A percentile compares a stretch with the other conserved stretches of the same genome.
Evolutionary conservation across 1,139 yeast species (phyloP).

Genomic region (Meyerozyma athensensis): DNA sequence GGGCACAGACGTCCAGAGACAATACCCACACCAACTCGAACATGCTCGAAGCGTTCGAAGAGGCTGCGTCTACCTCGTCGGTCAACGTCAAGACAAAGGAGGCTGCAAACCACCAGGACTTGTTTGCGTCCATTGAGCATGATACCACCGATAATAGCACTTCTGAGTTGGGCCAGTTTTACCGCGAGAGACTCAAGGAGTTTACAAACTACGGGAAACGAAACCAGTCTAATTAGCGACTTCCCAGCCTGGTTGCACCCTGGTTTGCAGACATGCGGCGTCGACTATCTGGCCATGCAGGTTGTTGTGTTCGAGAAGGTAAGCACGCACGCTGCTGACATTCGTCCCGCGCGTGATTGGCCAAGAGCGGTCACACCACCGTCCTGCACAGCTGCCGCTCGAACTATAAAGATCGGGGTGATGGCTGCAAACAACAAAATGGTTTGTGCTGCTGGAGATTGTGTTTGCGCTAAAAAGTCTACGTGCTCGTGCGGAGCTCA

Average conservation of each 20-base stretch:
- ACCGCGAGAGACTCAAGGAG: background rate
- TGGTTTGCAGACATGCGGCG: too few species aligned
- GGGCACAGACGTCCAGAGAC: constrained; percentile 14
- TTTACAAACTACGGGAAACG: background rate
- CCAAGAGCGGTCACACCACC: background rate
- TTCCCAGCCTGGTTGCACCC: too few species aligned
- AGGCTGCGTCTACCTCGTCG: constrained; percentile 17
- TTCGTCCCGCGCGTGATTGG: constrained; percentile 1
- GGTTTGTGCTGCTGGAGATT: constrained; percentile 42
- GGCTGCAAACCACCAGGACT: constrained; percentile 9
- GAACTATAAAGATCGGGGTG: constrained; percentile 6
- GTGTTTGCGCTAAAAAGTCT: constrained; percentile 46
- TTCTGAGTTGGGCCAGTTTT: constrained; percentile 1
- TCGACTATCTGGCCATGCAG: too few species aligned
- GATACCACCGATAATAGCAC: constrained; percentile 7
- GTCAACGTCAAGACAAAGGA: constrained; percentile 5
- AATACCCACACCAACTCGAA: constrained; percentile 26
- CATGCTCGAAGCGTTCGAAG: constrained; percentile 21
- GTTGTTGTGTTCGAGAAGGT: too few species aligned
- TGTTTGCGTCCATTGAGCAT: constrained; percentile 8
- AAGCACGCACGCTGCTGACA: constrained; percentile 1
- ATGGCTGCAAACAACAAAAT: constrained; percentile 15
- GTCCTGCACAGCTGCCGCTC: background rate
- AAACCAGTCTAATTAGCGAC: background rate
- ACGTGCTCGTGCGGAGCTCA: constrained; percentile 48